Evolutionary conservation across 192 early-diverging fungal genomes (phyloP).

Genomic region (Spinellus fusiger): DNA sequence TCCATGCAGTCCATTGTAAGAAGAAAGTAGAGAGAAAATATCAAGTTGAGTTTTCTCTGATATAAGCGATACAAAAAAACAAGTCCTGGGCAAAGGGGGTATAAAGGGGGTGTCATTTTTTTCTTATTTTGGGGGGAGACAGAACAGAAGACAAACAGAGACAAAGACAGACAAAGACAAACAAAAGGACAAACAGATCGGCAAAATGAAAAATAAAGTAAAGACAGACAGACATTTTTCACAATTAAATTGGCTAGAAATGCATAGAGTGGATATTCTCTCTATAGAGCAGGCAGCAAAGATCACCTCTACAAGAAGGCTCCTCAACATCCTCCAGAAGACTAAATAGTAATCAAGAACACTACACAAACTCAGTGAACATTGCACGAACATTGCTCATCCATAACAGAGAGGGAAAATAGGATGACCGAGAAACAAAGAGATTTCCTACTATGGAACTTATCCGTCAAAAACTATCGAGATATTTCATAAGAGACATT

Average conservation of each 20-base stretch:
- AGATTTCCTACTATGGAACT: background rate
- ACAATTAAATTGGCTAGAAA: background rate
- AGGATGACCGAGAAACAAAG: background rate
- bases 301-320: no score
- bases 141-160: background rate
- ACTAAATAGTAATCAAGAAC: background rate
- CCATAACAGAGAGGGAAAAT: no score
- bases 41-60: background rate
- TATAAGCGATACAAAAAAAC: background rate
- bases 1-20: background rate
- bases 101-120: no score
- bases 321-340: background rate
- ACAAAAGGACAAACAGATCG: background rate
- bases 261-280: no score
- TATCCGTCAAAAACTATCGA: background rate
- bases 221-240: background rate
- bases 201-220: constrained; percentile 2
- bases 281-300: no score
- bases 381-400: no score
- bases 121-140: no score
- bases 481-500: background rate
- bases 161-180: background rate
- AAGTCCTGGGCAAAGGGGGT: background rate
- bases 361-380: background rate
- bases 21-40: background rate